Percentiles rank a stretch among this genome's conserved stretches.
phyloP scores from a whole-genome alignment of 2,329 filamentous ascomycete species.

The Bertia moriformis region DNA sequence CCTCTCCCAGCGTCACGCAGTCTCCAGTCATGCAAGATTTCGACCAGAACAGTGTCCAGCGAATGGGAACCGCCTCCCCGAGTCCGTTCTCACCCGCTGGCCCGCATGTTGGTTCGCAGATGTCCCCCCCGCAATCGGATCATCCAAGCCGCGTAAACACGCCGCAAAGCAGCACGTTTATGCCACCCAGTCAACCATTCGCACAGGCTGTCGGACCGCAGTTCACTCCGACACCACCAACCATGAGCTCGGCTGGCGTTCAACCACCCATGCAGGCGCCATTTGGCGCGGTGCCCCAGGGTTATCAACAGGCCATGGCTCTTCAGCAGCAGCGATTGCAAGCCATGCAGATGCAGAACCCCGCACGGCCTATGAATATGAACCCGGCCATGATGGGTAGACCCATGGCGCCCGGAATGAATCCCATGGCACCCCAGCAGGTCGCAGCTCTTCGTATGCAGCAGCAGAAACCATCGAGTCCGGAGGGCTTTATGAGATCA shows the following conservation, averaged over 20 bases:
- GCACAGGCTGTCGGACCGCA: conserved; percentile 5
- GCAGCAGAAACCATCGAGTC: conserved; percentile 9
- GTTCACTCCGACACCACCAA: conserved; percentile 18
- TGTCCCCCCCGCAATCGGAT: conserved; percentile 32
- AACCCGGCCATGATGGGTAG: background rate
- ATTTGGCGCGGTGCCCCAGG: conserved; percentile 5
- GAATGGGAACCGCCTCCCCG: conserved; percentile 48
- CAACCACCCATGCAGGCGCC: background rate
- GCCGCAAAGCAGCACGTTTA: conserved; percentile 29
- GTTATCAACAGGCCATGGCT: conserved; percentile 19
- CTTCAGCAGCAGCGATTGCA: conserved; percentile 34
- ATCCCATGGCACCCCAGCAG: background rate
- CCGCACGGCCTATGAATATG: conserved; percentile 32
- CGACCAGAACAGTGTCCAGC: conserved; percentile 27
- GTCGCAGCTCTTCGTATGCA: background rate
- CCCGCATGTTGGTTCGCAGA: conserved; percentile 25
- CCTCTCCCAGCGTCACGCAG: conserved; percentile 37
- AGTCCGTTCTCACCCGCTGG: conserved; percentile 37
- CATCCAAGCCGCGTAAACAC: conserved; percentile 31
- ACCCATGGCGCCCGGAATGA: background rate
- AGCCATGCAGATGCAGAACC: conserved; percentile 42
- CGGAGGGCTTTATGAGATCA: conserved; percentile 38
- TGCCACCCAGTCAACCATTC: conserved; percentile 9
- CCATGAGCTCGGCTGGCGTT: background rate
- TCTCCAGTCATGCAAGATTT: conserved; percentile 49